Base-by-base conservation (phyloP, 192 early-diverging fungal genomes). In the Backusella tarrabulga region DNA sequence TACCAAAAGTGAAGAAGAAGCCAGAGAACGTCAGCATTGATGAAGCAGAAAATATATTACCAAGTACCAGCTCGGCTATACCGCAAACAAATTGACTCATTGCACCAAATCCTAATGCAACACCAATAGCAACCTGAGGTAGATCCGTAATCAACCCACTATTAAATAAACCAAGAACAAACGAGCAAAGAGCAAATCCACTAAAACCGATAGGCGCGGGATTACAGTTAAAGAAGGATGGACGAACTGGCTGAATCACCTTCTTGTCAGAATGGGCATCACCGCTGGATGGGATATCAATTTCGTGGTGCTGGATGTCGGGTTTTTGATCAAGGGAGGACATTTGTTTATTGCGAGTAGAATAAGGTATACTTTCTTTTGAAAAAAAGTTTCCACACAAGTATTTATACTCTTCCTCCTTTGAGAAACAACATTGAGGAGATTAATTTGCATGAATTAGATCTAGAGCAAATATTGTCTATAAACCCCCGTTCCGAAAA, bases 121-220 rank as follows among this genome's bases (percentile, higher is more conserved):
- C 26, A 46, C 79, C 79, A 15, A 81, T 72, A 44, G 79, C 79
- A 14, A 80, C 69, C 19, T 71, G 67, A 41, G 75, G 75, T 14
- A 72, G 34, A 42, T 23, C n/a, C 4, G 41, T 72, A 15, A 76
- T 46, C n/a, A 74, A 40, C 0, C 76, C 79, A 60, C 67, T 56
- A 44, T 81, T 81, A 26, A 42, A 26, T 1, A 81, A 46, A 73
- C 79, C 79, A n/a, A 81, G 19, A 34, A 76, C 44, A 68, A 81
- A 74, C 19, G 79, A 67, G 35, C 75, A 34, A 74, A 73, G 29
- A 40, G 75, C 73, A 35, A 81, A 81, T 4, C 66, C 75, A 23
- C 46, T 41, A 12, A 81, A 81, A 70, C 71, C 79, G 34, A 81
- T 50, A 34, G 79, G 74, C 11, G 71, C 42, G 34, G 71, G 71